A percentile compares a stretch with the other conserved stretches of the same genome.
These are phyloP conservation scores for Dimocarpus longan DNA, from an alignment of 345 rosid genomes.

Conservation along the genomic window DNA sequence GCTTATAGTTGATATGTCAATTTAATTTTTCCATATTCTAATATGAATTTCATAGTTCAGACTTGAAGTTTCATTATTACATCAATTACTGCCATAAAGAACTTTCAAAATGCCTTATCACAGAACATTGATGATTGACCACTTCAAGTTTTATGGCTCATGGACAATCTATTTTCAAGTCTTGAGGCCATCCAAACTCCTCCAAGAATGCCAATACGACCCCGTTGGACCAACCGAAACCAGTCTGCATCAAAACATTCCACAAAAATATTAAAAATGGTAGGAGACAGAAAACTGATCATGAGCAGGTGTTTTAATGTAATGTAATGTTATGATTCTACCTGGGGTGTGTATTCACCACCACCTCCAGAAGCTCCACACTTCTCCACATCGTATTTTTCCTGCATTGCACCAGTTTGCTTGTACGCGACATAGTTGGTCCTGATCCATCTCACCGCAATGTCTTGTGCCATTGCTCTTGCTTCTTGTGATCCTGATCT, in stretches of 20 bases:
- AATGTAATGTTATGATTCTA: neutral
- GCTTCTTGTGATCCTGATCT: slow-evolving; percentile 59
- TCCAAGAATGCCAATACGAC: slow-evolving; percentile 83
- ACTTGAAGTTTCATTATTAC: too few relatives aligned
- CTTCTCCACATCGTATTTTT: slow-evolving; percentile 45
- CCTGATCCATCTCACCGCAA: slow-evolving; percentile 74
- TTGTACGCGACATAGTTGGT: slow-evolving; percentile 58
- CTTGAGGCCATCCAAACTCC: slow-evolving; percentile 89
- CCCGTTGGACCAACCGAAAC: slow-evolving; percentile 98
- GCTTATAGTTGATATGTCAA: too few relatives aligned
- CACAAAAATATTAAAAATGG: neutral
- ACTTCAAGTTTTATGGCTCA: neutral
- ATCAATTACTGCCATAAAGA: too few relatives aligned
- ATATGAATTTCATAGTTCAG: too few relatives aligned
- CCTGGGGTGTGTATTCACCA: slow-evolving; percentile 48
- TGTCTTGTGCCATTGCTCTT: slow-evolving; percentile 66
- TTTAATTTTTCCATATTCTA: too few relatives aligned
- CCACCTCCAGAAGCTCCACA: slow-evolving; percentile 55
- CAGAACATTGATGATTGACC: too few relatives aligned
- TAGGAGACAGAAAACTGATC: neutral
- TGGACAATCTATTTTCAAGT: slow-evolving; percentile 47
- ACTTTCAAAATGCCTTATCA: too few relatives aligned
- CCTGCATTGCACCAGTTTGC: slow-evolving; percentile 61
- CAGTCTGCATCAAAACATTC: slow-evolving; percentile 56
- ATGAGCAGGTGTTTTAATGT: too few relatives aligned